Conservation (phyloP, 83 land plant genomes). For the Diphasiastrum complanatum region DNA sequence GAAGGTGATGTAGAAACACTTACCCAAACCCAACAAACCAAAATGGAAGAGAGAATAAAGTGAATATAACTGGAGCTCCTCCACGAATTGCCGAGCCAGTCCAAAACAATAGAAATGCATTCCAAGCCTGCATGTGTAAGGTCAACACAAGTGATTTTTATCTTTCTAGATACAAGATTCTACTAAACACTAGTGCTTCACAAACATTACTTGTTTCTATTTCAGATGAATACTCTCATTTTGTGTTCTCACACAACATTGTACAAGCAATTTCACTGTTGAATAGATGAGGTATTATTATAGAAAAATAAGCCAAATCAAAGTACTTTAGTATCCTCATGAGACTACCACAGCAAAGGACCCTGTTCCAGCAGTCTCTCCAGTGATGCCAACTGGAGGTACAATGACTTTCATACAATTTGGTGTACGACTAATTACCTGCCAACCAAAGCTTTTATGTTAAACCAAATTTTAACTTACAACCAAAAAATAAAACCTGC, state of each 20-base stretch:
- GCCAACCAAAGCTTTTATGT: no score
- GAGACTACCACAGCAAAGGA: conserved; percentile 39
- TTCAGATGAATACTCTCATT: no score
- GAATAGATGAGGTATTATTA: background rate
- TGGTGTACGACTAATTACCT: no score
- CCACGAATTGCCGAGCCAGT: conserved; percentile 36
- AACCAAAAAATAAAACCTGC: no score
- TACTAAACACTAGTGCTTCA: no score
- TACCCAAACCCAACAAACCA: conserved; percentile 48
- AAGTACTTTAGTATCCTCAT: background rate
- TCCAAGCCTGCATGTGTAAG: conserved; percentile 36
- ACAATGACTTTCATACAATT: conserved; percentile 29
- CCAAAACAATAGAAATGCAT: conserved; percentile 42
- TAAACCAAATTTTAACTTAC: no score
- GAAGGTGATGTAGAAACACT: background rate
- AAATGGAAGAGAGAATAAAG: conserved; percentile 46
- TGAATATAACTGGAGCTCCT: conserved; percentile 39
- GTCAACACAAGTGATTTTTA: no score
- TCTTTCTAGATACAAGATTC: no score
- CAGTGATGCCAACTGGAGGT: conserved; percentile 39
- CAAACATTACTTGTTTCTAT: no score
- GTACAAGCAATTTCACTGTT: background rate
- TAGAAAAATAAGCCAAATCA: background rate
- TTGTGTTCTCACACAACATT: background rate
- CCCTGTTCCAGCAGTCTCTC: conserved; percentile 35